Conservation (phyloP, 257 asterid genomes). For the Lavandula angustifolia region DNA sequence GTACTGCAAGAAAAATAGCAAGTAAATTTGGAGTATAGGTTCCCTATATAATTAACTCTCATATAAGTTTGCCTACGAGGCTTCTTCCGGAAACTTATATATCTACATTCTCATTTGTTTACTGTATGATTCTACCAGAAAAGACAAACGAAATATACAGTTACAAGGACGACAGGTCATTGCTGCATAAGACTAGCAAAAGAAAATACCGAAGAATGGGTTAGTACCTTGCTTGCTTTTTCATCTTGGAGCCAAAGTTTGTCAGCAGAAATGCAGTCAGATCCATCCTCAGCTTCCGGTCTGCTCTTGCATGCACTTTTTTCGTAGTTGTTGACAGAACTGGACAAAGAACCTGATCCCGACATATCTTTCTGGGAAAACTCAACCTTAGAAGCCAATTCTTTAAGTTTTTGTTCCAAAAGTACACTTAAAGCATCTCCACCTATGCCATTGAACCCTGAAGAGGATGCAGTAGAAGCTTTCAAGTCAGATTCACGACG, state of each 20-base stretch:
- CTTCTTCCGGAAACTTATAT: slow-evolving; percentile 4
- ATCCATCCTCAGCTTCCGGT: slow-evolving; percentile 37
- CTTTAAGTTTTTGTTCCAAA: slow-evolving; percentile 89
- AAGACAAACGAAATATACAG: not conserved
- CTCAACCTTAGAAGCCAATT: slow-evolving; percentile 74
- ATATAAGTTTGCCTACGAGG: not conserved
- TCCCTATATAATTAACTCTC: slow-evolving; percentile 9
- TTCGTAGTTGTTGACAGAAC: slow-evolving; percentile 40
- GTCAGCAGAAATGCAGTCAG: slow-evolving; percentile 40
- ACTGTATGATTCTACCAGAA: slow-evolving; percentile 11
- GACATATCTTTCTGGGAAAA: slow-evolving; percentile 54
- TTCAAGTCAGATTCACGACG: slow-evolving; percentile 43
- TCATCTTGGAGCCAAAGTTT: slow-evolving; percentile 43
- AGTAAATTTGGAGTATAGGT: not conserved
- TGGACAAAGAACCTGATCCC: slow-evolving; percentile 42
- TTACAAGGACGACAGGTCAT: not conserved
- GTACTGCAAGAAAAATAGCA: slow-evolving; percentile 23
- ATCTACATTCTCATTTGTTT: slow-evolving; percentile 8
- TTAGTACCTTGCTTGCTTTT: slow-evolving; percentile 55
- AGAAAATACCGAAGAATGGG: slow-evolving; percentile 21
- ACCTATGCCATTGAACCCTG: slow-evolving; percentile 52
- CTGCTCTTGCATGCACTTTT: slow-evolving; percentile 38
- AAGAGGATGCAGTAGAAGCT: slow-evolving; percentile 43
- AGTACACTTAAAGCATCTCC: slow-evolving; percentile 85
- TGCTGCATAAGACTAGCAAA: slow-evolving; percentile 13